Evolutionary conservation across 805 yeast genomes (phyloP), one percentile per base, ranked within the genome.

Genomic region (Metschnikowia koreensis): DNA sequence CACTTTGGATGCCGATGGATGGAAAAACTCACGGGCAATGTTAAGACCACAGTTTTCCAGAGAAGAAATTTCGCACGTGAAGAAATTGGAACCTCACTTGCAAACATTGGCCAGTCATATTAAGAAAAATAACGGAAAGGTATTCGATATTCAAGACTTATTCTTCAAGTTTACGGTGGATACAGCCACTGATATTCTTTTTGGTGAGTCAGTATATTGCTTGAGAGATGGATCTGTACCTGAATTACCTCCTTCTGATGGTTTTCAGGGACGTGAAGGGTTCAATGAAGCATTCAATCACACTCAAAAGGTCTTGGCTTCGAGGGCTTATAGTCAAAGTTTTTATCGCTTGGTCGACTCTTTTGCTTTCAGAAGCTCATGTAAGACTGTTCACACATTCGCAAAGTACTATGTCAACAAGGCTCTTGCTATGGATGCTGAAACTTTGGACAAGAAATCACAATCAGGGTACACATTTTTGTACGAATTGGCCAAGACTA

Each of bases 1-100:
- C 58, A 74, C 78, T 7, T 63, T 73, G 54, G 77, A 73, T 53
- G 69, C 70, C 17, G 66, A 63, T 50, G 78, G 77, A 9, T 74
- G 78, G 78, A 72, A 73, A 55, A 71, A 69, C 54, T 68, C 75
- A 8, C 58, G 78, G 52, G 67, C 75, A 17, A 69, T 74, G 77
- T 67, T 73, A 54, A 66, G 77, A 54, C 78, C 78, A 2, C 77
- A 74, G 54, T 74, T 74, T 56, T 71, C 76, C 11, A 64, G 76
- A 61, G 77, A 72, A 49, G 75, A 74, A 56, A 69, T 73, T 48
- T 68, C 75, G 7, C 77, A 74, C 50, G 75, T 73, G 15, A 61
- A 65, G 48, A 26, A 65, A 6, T 63, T 73, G 58, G 78, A 74
- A 51, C 75, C 76, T 12, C 78, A 74, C 55, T 49, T 73, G 13